These are phyloP conservation scores for Fusarium equiseti DNA, from an alignment of 2,329 filamentous ascomycete genomes.

Conservation along the genomic window DNA sequence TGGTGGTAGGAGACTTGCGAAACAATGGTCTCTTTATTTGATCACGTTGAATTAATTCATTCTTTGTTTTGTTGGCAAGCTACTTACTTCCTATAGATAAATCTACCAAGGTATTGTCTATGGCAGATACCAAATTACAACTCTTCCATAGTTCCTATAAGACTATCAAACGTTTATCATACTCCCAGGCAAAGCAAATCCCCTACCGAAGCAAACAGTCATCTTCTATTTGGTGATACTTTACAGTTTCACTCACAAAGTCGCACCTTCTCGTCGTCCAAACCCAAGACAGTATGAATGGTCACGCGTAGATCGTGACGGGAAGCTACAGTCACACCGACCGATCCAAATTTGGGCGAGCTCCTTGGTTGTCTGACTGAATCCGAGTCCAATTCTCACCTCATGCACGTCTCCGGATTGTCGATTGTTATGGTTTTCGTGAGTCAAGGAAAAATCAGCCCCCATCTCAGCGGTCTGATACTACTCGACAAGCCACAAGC, in stretches of 20 bases:
- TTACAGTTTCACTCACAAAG: background rate
- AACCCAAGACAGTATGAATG: background rate
- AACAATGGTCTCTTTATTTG: background rate
- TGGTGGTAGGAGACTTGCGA: background rate
- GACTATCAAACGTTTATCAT: background rate
- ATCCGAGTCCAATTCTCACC: background rate
- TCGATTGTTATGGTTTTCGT: background rate
- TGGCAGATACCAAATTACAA: background rate
- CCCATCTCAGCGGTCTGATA: background rate
- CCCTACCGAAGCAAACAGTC: background rate
- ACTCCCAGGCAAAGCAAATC: background rate
- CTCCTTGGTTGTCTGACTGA: background rate
- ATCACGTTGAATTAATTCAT: background rate
- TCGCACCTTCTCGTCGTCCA: background rate
- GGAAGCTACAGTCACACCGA: constrained; percentile 34
- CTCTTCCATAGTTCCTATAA: background rate
- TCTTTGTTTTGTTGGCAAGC: background rate
- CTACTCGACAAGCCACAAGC: background rate
- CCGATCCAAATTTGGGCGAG: background rate
- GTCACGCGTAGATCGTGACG: constrained; percentile 21
- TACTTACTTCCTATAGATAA: background rate
- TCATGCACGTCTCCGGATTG: background rate
- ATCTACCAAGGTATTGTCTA: background rate
- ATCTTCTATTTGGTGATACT: background rate
- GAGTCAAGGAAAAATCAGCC: background rate